Base-by-base conservation (phyloP, 495 filamentous ascomycete genomes). In the Aspergillus sclerotiicarbonarius region DNA sequence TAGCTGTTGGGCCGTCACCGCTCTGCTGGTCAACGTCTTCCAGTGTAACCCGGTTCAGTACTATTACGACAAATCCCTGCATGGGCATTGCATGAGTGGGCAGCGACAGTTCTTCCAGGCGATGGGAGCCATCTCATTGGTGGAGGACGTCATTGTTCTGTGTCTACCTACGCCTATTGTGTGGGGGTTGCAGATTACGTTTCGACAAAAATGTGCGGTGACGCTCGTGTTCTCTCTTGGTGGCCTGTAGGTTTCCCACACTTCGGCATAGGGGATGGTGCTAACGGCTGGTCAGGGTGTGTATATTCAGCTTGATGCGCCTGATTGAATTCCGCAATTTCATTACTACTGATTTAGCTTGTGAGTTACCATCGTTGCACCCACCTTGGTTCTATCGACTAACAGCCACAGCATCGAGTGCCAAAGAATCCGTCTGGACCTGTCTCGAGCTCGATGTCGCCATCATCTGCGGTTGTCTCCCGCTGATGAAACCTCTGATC, bases 361-460 rank as follows among this genome's bases (percentile, higher is more conserved):
- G 61, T 63, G 37, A 57, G 61, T 41, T 41, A n/a, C 37, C 13
- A n/a, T 4, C 13, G 5, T n/a, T 37, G 37, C 8, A 12, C 35
- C 15, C 35, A 6, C 0, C 5, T 54, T 37, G 7, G 20, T 32
- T 37, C 19, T 20, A 8, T 35, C 20, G 21, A 47, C 37, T 43
- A 25, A 49, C 21, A 8, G 3, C 6, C 0, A 19, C 39, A 63
- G 61, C 57, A 1, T 60, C 62, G 21, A 60, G 54, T 57, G 73
- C 77, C 15, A 68, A 72, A 32, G 69, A 71, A 10, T 78, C 76
- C 0, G 71, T 70, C 53, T 82, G 79, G 79, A 76, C 74, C 15
- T 68, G 71, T 35, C 67, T 73, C 35, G 79, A 82, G 61, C 59
- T 79, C 8, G 73, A 71, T 63, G 71, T 74, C 3, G 77, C 75